These are phyloP conservation scores for Mortierella claussenii DNA, from an alignment of 192 early-diverging fungal species.

Conservation along the genomic window DNA sequence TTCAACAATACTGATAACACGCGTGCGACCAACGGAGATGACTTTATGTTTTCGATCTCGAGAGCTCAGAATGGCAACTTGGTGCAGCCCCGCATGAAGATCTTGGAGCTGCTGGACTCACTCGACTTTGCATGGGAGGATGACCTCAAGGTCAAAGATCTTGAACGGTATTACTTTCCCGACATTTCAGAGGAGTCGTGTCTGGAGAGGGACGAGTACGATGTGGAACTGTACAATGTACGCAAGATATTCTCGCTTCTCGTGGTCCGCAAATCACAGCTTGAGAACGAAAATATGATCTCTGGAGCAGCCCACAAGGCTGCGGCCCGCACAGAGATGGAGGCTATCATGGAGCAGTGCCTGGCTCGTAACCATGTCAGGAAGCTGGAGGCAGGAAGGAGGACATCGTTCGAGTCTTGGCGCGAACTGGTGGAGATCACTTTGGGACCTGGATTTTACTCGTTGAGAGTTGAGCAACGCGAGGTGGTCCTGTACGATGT, in stretches of 20 bases:
- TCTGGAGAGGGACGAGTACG: conserved; percentile 63
- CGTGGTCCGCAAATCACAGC: conserved; percentile 50
- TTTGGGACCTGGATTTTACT: conserved; percentile 71
- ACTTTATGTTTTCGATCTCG: conserved; percentile 30
- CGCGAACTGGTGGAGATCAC: conserved; percentile 80
- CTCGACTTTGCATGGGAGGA: conserved; percentile 71
- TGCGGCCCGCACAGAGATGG: conserved; percentile 64
- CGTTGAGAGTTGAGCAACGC: conserved; percentile 69
- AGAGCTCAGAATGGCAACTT: conserved; percentile 20
- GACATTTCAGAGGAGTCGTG: conserved; percentile 62
- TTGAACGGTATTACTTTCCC: conserved; percentile 53
- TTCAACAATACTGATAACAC: conserved; percentile 39
- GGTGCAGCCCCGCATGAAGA: conserved; percentile 74
- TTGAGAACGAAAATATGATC: conserved; percentile 59
- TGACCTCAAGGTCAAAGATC: conserved; percentile 33
- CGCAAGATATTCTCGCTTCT: conserved; percentile 72
- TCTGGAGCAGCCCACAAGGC: conserved; percentile 57
- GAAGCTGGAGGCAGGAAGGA: conserved; percentile 74
- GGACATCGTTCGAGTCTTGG: conserved; percentile 84
- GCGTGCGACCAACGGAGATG: conserved; percentile 36
- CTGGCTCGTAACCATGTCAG: conserved; percentile 79
- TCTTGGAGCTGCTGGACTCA: conserved; percentile 77
- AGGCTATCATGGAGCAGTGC: conserved; percentile 68
- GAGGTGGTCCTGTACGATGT: conserved; percentile 74
- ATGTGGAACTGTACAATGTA: conserved; percentile 75